Conservation (phyloP, 2,329 filamentous ascomycete genomes). For the Colletotrichum karsti region DNA sequence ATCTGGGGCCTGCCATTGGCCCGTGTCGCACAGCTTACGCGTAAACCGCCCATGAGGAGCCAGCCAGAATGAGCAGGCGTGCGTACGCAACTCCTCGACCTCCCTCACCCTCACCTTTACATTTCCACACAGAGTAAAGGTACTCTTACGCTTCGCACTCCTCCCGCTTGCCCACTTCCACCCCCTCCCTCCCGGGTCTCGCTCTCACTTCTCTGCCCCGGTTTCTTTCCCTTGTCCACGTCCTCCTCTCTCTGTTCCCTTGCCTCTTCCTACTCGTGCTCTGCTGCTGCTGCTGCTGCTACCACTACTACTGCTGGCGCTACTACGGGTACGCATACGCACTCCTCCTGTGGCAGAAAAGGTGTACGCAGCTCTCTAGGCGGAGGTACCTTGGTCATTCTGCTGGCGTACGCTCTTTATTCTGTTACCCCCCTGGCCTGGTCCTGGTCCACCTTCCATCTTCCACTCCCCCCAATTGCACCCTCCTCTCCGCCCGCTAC, state of each 20-base stretch:
- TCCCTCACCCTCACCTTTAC: too few relatives aligned
- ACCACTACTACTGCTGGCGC: too few relatives aligned
- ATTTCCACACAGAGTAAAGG: too few relatives aligned
- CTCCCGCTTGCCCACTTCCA: background rate
- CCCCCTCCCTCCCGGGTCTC: background rate
- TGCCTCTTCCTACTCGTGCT: constrained; percentile 11
- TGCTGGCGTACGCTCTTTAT: constrained; percentile 21
- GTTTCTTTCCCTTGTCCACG: background rate
- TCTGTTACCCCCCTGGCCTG: constrained; percentile 9
- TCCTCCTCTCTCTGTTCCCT: too few relatives aligned
- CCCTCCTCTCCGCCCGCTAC: constrained; percentile 30
- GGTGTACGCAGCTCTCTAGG: background rate
- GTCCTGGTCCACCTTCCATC: background rate
- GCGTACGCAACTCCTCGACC: constrained; percentile 27
- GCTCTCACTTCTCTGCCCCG: background rate
- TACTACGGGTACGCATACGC: background rate
- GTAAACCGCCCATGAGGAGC: constrained; percentile 36
- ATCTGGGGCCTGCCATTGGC: constrained; percentile 32
- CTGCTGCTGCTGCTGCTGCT: constrained; percentile 3
- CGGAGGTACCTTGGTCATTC: background rate
- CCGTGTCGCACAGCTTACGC: constrained; percentile 39
- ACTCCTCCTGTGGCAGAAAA: background rate
- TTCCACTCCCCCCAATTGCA: constrained; percentile 16
- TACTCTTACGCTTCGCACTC: constrained; percentile 18
- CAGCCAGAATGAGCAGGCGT: constrained; percentile 25